These are phyloP conservation scores for Phytophthora tubulina DNA, from an alignment of 352 stramenopile species.

Conservation along the genomic window DNA sequence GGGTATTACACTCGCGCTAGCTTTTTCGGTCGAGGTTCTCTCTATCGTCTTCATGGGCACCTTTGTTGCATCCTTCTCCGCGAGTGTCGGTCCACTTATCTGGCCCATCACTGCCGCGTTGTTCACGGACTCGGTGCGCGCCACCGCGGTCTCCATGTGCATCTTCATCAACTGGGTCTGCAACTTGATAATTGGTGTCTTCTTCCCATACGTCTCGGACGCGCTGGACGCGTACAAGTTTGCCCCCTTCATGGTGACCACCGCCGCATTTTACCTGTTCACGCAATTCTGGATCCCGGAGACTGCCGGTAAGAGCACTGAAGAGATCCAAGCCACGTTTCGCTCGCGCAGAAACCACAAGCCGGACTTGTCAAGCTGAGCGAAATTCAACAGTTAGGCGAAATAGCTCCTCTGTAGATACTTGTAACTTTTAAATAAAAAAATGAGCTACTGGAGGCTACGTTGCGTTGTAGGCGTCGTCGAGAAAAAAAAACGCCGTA, in stretches of 20 bases:
- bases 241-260: constrained; percentile 57
- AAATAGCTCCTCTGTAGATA: constrained; percentile 4
- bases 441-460: not conserved
- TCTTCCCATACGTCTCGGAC: constrained; percentile 66
- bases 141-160: constrained; percentile 53
- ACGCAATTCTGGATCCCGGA: constrained; percentile 54
- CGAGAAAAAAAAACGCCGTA: too few relatives aligned
- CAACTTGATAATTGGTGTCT: constrained; percentile 67
- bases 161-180: constrained; percentile 63
- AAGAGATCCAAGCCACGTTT: constrained; percentile 70
- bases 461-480: too few relatives aligned
- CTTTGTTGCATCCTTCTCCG: constrained; percentile 56
- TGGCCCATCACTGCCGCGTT: constrained; percentile 63
- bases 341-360: constrained; percentile 21
- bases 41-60: constrained; percentile 62
- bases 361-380: constrained; percentile 16
- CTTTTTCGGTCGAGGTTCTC: constrained; percentile 38
- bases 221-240: constrained; percentile 54
- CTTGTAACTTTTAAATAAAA: constrained; percentile 3
- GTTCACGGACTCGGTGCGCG: constrained; percentile 67
- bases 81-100: constrained; percentile 63
- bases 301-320: constrained; percentile 63
- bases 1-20: constrained; percentile 53
- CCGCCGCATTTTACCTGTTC: constrained; percentile 52
- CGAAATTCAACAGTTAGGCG: not conserved